Evolutionary conservation across 140 eudicot species (phyloP), one percentile per base, ranked within the genome.

Genomic region (Flaveria floridana): DNA sequence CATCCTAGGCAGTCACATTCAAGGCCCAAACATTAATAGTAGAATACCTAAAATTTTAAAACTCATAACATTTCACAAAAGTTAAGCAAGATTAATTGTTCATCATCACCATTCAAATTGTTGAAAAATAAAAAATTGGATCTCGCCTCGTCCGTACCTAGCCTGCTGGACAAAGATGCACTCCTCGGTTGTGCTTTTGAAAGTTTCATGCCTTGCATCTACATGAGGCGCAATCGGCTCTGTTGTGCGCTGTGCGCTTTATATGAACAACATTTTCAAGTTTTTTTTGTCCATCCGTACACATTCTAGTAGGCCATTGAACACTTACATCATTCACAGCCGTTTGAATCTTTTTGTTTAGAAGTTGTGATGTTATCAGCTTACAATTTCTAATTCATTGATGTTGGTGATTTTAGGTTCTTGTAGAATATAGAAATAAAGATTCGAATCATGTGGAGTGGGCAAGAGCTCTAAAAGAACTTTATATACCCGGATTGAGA

Each of bases 401-500:
- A 61, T 77, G 34, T 41, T 63, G 46, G 46, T 28, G 26, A 52
- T 51, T 72, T 37, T 63, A 92, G 98, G 78, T 93, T 63, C 95
- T 93, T 30, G 92, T 93, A 46, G 96, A 90, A 83, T 93, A 84
- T 80, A 90, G 82, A 84, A 89, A 78, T 83, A 93, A 93, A 82
- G 97, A 90, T 51, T 74, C 96, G 19, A 85, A 87, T 69, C 98
- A 93, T 73, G 98, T 90, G 47, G 97, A 93, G 82, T 93, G 98
- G 98, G 98, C 93, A 64, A 90, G 90, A 80, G 92, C 97, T 82
- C 34, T 93, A 76, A 93, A 93, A 84, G 97, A 90, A 82, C 88
- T 93, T 8, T 93, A 79, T 57, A 14, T 86, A 23, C 89, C 96
- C 3, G 98, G 98, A 61, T 82, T 93, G 84, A 88, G 98, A 80